Conservation (phyloP, 805 yeast genomes). For the Candida railenensis region DNA sequence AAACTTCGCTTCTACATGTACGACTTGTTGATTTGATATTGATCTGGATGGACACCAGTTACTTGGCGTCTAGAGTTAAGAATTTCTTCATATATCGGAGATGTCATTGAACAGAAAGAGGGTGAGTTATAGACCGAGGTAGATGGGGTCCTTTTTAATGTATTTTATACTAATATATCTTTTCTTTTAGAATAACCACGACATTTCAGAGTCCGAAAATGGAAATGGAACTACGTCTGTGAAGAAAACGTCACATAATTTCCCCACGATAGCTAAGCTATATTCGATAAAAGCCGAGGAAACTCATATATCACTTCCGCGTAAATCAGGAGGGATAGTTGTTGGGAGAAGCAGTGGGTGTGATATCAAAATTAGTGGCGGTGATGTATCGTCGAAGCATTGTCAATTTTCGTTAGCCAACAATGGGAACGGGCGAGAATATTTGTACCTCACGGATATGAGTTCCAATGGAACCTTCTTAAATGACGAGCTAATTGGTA, state of each 20-base stretch:
- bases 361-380: slow-evolving; percentile 52
- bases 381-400: slow-evolving; percentile 67
- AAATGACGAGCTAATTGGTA: slow-evolving; percentile 54
- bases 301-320: slow-evolving; percentile 18
- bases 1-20: not conserved
- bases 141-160: too few species aligned
- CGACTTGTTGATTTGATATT: not conserved
- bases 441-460: slow-evolving; percentile 51
- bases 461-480: slow-evolving; percentile 68
- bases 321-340: slow-evolving; percentile 18
- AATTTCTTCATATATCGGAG: too few species aligned
- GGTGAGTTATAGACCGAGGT: slow-evolving; percentile 16
- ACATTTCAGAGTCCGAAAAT: too few species aligned
- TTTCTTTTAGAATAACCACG: too few species aligned
- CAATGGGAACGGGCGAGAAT: slow-evolving; percentile 31
- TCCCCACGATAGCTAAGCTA: slow-evolving; percentile 18
- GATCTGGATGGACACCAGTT: too few species aligned
- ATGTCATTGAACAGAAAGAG: slow-evolving; percentile 28
- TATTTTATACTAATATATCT: too few species aligned
- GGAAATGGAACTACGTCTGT: too few species aligned
- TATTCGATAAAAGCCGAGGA: slow-evolving; percentile 17
- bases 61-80: too few species aligned
- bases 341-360: slow-evolving; percentile 62
- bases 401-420: slow-evolving; percentile 49
- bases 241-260: slow-evolving; percentile 1